Evolutionary conservation across 2,329 filamentous ascomycete species (phyloP).

Genomic region (Fusarium torreyae): DNA sequence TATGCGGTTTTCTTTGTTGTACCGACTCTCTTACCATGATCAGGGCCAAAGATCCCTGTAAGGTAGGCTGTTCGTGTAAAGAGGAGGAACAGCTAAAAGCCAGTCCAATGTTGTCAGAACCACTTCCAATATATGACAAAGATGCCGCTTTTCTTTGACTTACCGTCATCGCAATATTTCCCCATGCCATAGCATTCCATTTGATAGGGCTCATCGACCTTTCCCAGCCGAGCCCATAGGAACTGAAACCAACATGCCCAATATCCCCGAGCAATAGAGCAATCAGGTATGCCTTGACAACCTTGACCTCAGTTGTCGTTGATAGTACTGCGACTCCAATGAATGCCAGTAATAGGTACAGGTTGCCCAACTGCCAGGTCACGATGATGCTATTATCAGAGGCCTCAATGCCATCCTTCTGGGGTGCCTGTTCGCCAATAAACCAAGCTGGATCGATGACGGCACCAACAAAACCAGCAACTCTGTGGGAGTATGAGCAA

Average conservation of each 20-base stretch:
- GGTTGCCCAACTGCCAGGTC: conserved; percentile 77
- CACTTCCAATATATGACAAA: not conserved
- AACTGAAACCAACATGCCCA: conserved; percentile 75
- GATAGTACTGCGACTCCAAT: conserved; percentile 75
- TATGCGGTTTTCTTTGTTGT: conserved; percentile 50
- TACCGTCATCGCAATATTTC: conserved; percentile 78
- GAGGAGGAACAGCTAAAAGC: conserved; percentile 66
- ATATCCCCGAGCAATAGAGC: conserved; percentile 77
- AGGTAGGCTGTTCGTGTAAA: conserved; percentile 71
- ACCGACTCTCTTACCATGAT: conserved; percentile 44
- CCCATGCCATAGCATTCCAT: conserved; percentile 82
- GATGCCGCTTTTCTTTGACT: conserved; percentile 44
- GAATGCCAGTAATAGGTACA: conserved; percentile 76
- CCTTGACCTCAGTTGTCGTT: conserved; percentile 74
- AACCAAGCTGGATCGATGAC: conserved; percentile 73
- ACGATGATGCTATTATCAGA: conserved; percentile 69
- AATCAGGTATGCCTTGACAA: conserved; percentile 77
- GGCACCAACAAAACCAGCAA: conserved; percentile 71
- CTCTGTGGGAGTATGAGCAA: conserved; percentile 57
- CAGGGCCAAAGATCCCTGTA: conserved; percentile 70
- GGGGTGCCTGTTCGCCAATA: conserved; percentile 72
- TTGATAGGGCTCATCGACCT: conserved; percentile 65
- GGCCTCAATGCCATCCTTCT: conserved; percentile 52
- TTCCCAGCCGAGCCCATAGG: conserved; percentile 70
- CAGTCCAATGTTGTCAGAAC: not conserved